Base-by-base conservation (phyloP, 139 green algal species). In the Pseudopediastrum boryanum region DNA sequence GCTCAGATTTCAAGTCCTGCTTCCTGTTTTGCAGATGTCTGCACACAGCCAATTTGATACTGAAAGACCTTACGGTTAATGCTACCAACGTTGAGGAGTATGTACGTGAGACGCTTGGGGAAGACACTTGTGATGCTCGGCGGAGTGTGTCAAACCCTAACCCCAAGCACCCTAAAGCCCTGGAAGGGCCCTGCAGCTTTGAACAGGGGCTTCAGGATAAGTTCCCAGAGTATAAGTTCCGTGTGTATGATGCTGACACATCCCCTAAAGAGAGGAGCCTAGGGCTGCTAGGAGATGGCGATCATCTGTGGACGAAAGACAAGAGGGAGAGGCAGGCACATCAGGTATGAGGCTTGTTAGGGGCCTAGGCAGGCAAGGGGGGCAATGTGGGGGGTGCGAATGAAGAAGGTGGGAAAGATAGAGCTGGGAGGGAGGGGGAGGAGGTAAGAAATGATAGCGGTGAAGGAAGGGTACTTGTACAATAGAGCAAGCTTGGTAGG, bases 71-170 rank as follows among this genome's bases (percentile, higher is more conserved):
- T 61, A 33, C 62, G 31, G 4, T 86, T 39, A 75, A 81, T 29
- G 69, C 62, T 19, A 69, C 77, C 56, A 80, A 85, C 39, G 84
- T 91, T 51, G 88, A 93, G 76, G 88, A 93, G 72, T 84, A 84
- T 36, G 83, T 89, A 51, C 77, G 88, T 2, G 88, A 93, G 84
- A 93, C 88, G 8, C 72, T 93, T 33, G 88, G 88, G 1, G 82
- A 89, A 76, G 88, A 93, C 83, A 91, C 88, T 2, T 93, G 88
- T 46, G 88, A 93, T 63, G 88, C 88, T 16, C 83, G 88, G 41
- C 81, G 85, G 75, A 83, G 79, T 38, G 76, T 83, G 1, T 63
- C 29, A 23, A 81, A 89, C 58, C 85, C 81, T 43, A n/a, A n/a
- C n/a, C 42, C 12, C 31, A 31, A 52, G 35, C n/a, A 42, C 35